phyloP scores from a whole-genome alignment of 2,329 filamentous ascomycete genomes.

The Aspergillus chevalieri region DNA sequence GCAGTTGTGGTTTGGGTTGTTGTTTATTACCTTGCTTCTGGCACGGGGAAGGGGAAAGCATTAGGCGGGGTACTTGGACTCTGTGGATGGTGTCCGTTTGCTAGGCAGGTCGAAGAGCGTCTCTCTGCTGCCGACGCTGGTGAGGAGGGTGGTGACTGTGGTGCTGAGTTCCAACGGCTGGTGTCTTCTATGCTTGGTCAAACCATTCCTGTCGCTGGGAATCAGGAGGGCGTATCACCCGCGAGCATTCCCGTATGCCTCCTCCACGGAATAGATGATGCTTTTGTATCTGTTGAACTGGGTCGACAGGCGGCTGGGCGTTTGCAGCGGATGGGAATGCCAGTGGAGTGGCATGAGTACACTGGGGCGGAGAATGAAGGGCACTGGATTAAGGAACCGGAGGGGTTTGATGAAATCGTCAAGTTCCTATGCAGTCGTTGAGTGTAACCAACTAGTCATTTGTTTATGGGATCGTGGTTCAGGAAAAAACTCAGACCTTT shows the following conservation, averaged over 20 bases:
- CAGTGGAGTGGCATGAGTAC: slow-evolving; percentile 34
- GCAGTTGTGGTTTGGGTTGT: slow-evolving; percentile 36
- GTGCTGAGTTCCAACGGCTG: neutral
- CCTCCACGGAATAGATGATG: slow-evolving; percentile 46
- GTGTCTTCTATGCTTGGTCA: slow-evolving; percentile 9
- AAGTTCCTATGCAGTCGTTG: no score
- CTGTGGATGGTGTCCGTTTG: slow-evolving; percentile 50
- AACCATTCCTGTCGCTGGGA: slow-evolving; percentile 2
- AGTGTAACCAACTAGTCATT: no score
- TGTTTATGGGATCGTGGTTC: no score
- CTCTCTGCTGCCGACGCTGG: neutral
- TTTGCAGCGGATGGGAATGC: slow-evolving; percentile 22
- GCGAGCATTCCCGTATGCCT: slow-evolving; percentile 38
- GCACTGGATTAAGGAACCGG: slow-evolving; percentile 46
- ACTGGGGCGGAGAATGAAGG: slow-evolving; percentile 40
- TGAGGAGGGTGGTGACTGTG: no score
- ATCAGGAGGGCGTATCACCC: slow-evolving; percentile 3
- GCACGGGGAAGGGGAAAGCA: slow-evolving; percentile 3
- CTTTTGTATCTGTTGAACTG: slow-evolving; percentile 40
- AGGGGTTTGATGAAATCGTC: slow-evolving; percentile 41
- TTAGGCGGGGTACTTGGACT: slow-evolving; percentile 45
- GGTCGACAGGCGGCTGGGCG: slow-evolving; percentile 34
- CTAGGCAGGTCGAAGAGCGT: slow-evolving; percentile 22
- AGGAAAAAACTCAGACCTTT: no score
- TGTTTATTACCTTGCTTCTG: slow-evolving; percentile 26